Conservation (phyloP, 2,329 filamentous ascomycete species). For the Phyllosticta paracitricarpa region DNA sequence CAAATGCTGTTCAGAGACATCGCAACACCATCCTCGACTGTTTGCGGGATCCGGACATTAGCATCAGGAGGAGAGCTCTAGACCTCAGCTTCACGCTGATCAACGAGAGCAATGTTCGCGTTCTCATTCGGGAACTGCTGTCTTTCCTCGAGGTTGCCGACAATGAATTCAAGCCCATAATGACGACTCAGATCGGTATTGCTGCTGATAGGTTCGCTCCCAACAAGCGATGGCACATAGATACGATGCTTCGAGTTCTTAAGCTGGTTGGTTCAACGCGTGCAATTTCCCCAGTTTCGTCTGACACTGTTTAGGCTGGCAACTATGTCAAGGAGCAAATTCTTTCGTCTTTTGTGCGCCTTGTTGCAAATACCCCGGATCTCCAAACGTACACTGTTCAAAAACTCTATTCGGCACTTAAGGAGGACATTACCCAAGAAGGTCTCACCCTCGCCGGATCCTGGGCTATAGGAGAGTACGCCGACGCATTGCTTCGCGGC, state of each 20-base stretch:
- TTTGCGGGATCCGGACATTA: conserved; percentile 92
- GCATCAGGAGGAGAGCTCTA: conserved; percentile 86
- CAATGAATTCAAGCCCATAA: conserved; percentile 96
- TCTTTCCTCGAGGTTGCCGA: conserved; percentile 96
- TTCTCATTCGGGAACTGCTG: conserved; percentile 83
- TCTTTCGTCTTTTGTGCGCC: conserved; percentile 86
- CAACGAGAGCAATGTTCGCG: conserved; percentile 90
- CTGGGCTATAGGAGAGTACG: conserved; percentile 97
- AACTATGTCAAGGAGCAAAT: conserved; percentile 98
- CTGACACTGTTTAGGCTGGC: conserved; percentile 48
- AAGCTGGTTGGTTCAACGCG: conserved; percentile 46
- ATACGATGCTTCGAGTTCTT: conserved; percentile 90
- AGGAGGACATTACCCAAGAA: conserved; percentile 96
- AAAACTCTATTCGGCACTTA: conserved; percentile 82
- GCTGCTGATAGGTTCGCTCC: conserved; percentile 93
- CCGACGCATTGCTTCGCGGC: conserved; percentile 76
- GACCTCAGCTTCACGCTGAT: conserved; percentile 97
- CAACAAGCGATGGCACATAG: conserved; percentile 96
- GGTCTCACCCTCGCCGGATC: conserved; percentile 85
- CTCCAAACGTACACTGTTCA: conserved; percentile 94
- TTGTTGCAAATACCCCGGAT: conserved; percentile 90
- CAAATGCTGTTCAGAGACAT: conserved; percentile 93
- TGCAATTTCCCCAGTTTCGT: neutral
- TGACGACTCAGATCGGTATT: conserved; percentile 97
- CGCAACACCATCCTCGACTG: conserved; percentile 97